These are phyloP conservation scores for Rosa rugosa DNA, from an alignment of 306 rosid genomes.

Conservation along the genomic window DNA sequence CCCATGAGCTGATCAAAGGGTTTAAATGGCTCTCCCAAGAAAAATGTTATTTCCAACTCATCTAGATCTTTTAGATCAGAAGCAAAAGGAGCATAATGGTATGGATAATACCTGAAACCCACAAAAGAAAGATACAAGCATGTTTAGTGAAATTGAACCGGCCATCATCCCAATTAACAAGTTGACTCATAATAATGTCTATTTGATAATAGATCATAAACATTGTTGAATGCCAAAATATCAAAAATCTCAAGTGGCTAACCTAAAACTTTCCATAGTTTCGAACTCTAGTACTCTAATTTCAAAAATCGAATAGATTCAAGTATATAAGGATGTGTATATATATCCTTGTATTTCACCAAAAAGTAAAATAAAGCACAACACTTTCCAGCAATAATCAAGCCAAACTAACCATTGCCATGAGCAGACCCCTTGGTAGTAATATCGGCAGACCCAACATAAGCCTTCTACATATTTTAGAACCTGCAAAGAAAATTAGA, in stretches of 20 bases:
- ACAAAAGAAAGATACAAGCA: conserved; percentile 22
- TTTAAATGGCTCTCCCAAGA: conserved; percentile 80
- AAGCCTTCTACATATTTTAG: conserved; percentile 92
- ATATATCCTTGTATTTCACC: neutral
- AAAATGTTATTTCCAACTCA: conserved; percentile 90
- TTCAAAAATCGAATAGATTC: neutral
- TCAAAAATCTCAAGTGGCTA: neutral
- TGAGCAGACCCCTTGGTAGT: conserved; percentile 96
- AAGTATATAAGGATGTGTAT: neutral
- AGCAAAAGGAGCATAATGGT: conserved; percentile 98
- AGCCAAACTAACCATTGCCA: conserved; percentile 78
- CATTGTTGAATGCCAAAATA: neutral
- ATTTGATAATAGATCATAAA: neutral
- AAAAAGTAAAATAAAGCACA: conserved; percentile 7
- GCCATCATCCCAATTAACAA: neutral
- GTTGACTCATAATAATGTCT: neutral
- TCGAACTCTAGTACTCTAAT: neutral
- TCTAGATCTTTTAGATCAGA: conserved; percentile 80
- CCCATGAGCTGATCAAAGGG: conserved; percentile 99
- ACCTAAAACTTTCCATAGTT: neutral
- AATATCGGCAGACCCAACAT: conserved; percentile 96
- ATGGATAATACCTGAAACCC: conserved; percentile 88
- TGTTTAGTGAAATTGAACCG: conserved; percentile 13
- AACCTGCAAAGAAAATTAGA: conserved; percentile 51
- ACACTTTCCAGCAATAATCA: conserved; percentile 1